Base-by-base conservation (phyloP, 2,329 filamentous ascomycete genomes). In the Neodidymelliopsis sp. region DNA sequence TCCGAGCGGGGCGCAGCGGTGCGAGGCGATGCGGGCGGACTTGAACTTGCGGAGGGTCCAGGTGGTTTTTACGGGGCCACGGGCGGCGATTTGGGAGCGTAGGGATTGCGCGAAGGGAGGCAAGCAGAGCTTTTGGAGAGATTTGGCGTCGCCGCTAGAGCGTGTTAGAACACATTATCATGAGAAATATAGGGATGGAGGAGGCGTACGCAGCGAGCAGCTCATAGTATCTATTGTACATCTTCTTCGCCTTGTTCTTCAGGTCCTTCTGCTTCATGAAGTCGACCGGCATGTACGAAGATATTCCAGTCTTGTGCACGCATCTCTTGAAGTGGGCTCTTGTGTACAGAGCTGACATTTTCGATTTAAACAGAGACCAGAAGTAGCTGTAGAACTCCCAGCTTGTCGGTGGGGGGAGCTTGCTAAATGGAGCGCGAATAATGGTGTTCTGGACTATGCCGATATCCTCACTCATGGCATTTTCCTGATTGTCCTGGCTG, bases 161-260 rank as follows among this genome's bases (percentile, higher is more conserved):
- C 4, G 5, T 18, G 52, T 58, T 44, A 60, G 52, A 23, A 13
- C 9, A 11, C 2, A 37, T 29, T 31, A 5, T 45, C 27, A 11
- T 15, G 27, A 10, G 16, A 38, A 8, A 22, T 3, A 30, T 24
- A 13, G 18, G 3, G 24, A n/a, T 16, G n/a, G 19, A 9, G 19
- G 2, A 9, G 6, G 57, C 55, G 13, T 48, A 64, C 60, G 30
- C 49, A 19, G 87, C 86, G 38, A 88, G 80, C 4, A 82, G 82
- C 49, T 79, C 77, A 59, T 84, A 83, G 77, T 89, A 82, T 56
- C 81, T 73, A 41, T 75, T 73, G 69, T 90, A 85, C 62, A 88
- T 74, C 15, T 75, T 78, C 60, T 82, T 79, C 23, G 85, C 86
- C 1, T 79, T 25, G 11, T 28, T 22, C 29, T 55, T 56, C 25